Evolutionary conservation across 768 basidiomycete species (phyloP).

Genomic region (Mycena polygramma): DNA sequence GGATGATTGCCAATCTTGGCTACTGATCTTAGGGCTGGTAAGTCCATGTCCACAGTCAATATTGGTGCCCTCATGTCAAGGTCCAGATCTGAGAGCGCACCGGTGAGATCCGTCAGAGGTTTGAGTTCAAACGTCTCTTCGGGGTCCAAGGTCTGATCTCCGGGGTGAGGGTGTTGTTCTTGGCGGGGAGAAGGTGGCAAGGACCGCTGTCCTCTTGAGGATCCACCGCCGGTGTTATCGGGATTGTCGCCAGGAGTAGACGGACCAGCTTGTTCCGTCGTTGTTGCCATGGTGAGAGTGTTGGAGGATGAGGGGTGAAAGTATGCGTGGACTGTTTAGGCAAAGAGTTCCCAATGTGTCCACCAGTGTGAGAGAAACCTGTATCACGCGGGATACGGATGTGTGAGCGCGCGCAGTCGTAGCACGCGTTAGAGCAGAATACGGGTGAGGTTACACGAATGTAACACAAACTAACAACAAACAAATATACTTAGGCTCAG

Average conservation of each 20-base stretch:
- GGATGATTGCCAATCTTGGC: slow-evolving; percentile 3
- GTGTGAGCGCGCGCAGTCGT: no score
- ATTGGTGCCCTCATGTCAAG: background rate
- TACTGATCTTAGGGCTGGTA: slow-evolving; percentile 1
- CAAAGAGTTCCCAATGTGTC: no score
- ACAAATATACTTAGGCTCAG: no score
- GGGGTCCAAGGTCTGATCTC: background rate
- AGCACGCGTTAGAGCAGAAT: no score
- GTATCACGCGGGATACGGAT: no score
- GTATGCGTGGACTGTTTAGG: no score
- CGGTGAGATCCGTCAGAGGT: background rate
- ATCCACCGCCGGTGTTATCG: slow-evolving; percentile 6
- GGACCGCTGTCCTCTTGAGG: background rate
- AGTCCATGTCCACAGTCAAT: background rate
- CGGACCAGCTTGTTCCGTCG: no score
- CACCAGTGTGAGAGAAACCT: no score
- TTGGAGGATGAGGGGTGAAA: no score
- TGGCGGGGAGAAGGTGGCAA: background rate
- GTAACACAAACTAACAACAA: no score
- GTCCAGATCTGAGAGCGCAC: background rate
- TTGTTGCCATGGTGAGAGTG: no score
- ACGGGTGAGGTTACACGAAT: no score
- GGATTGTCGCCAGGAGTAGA: slow-evolving; percentile 15
- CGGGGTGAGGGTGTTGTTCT: background rate
- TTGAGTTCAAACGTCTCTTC: background rate